Percentiles rank a stretch among this genome's conserved stretches.
Evolutionary conservation across 2,329 filamentous ascomycete genomes (phyloP).

Genomic region (Emergomyces orientalis): DNA sequence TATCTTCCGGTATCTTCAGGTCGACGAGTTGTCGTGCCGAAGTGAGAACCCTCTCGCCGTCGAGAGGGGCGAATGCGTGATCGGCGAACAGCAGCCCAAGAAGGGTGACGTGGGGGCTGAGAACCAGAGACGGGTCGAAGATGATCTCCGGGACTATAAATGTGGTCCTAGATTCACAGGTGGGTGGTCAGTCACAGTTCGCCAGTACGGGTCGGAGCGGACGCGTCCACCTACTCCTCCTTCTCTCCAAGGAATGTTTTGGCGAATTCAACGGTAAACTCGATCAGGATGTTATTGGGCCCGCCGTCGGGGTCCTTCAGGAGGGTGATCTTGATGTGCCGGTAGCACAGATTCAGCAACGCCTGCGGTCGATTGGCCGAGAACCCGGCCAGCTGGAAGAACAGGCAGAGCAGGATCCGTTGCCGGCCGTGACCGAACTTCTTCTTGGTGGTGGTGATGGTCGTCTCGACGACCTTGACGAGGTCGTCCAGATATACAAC

Average conservation of each 20-base stretch:
- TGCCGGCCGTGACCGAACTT: slow-evolving; percentile 7
- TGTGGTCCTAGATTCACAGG: background rate
- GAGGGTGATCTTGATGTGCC: slow-evolving; percentile 3
- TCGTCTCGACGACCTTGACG: slow-evolving; percentile 4
- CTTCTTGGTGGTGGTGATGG: slow-evolving; percentile 3
- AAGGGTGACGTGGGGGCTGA: background rate
- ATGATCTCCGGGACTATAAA: background rate
- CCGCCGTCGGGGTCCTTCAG: slow-evolving; percentile 1
- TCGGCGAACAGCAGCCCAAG: background rate
- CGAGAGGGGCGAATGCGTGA: background rate
- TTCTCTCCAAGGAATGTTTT: slow-evolving; percentile 8
- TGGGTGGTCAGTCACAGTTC: background rate
- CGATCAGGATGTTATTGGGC: slow-evolving; percentile 4
- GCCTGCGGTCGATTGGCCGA: slow-evolving; percentile 2
- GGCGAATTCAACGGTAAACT: slow-evolving; percentile 7
- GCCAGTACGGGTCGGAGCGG: background rate
- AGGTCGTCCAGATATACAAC: slow-evolving; percentile 4
- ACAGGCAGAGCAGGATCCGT: slow-evolving; percentile 2
- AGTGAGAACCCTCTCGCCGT: background rate
- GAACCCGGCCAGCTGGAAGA: slow-evolving; percentile 5
- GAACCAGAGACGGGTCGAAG: background rate
- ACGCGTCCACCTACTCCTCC: slow-evolving; percentile 3
- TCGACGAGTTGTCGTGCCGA: background rate
- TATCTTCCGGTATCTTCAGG: background rate
- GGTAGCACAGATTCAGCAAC: slow-evolving; percentile 6